phyloP scores from a whole-genome alignment of 2,329 filamentous ascomycete species.

The Scopulariopsis brevicaulis region DNA sequence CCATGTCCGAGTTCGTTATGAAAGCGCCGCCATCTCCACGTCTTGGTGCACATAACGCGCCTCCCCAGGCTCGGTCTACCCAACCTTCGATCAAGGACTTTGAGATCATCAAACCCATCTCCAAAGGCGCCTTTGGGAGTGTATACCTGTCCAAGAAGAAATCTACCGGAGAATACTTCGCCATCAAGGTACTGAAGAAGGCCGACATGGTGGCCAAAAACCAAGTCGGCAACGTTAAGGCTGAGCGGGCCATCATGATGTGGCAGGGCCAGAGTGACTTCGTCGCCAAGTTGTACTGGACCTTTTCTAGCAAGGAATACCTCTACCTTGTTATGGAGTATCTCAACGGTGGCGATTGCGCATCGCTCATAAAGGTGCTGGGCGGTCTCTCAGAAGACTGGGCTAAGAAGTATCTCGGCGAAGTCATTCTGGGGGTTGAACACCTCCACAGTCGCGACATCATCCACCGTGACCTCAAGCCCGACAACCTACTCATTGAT shows the following conservation, averaged over 20 bases:
- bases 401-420: conserved; percentile 94
- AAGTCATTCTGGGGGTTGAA: conserved; percentile 93
- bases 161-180: conserved; percentile 94
- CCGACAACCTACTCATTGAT: conserved; percentile 94
- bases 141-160: conserved; percentile 99
- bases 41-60: conserved; percentile 60
- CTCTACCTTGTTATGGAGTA: conserved; percentile 99
- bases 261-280: conserved; percentile 99
- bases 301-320: conserved; percentile 98
- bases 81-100: conserved; percentile 98
- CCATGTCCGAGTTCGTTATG: conserved; percentile 58
- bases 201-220: conserved; percentile 99
- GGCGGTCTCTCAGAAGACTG: conserved; percentile 91
- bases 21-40: conserved; percentile 74
- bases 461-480: conserved; percentile 93
- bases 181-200: conserved; percentile 97
- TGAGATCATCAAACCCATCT: conserved; percentile 98
- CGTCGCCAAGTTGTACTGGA: conserved; percentile 98
- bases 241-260: conserved; percentile 99
- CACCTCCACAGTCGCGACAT: conserved; percentile 91
- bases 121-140: conserved; percentile 95
- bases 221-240: conserved; percentile 97
- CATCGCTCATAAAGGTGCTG: conserved; percentile 88
- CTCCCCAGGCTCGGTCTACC: conserved; percentile 76
- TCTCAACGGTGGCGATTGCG: conserved; percentile 92